phyloP scores from a whole-genome alignment of 2,329 filamentous ascomycete genomes.

The Triangularia setosa region DNA sequence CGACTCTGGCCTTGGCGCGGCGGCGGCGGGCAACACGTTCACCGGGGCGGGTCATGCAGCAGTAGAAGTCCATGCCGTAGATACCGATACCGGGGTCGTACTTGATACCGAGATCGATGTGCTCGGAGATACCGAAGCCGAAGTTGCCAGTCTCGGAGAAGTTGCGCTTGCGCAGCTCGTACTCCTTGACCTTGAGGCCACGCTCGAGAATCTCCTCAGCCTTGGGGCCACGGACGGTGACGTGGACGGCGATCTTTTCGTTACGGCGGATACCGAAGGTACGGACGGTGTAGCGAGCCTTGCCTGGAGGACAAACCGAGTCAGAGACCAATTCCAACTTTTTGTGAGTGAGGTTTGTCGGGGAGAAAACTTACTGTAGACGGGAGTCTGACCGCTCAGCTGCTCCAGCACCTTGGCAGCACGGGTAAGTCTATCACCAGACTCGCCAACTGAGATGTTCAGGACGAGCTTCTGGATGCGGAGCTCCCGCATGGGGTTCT shows the following conservation, averaged over 20 bases:
- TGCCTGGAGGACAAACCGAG: constrained; percentile 58
- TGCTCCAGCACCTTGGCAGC: constrained; percentile 99
- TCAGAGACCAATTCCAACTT: not conserved
- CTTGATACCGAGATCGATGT: constrained; percentile 99
- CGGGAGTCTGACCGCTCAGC: constrained; percentile 97
- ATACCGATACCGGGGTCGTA: constrained; percentile 98
- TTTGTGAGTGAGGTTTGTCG: not conserved
- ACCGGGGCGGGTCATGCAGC: constrained; percentile 99
- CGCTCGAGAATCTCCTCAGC: constrained; percentile 99
- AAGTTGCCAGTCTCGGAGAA: constrained; percentile 99
- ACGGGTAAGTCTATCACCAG: constrained; percentile 99
- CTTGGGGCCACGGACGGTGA: constrained; percentile 95
- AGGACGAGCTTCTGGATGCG: constrained; percentile 99
- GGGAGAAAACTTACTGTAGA: constrained; percentile 76
- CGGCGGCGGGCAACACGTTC: constrained; percentile 96
- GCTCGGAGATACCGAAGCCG: constrained; percentile 99
- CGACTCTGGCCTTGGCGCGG: constrained; percentile 82
- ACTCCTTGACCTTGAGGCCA: constrained; percentile 99
- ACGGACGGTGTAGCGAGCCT: constrained; percentile 99
- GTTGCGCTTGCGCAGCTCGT: constrained; percentile 99
- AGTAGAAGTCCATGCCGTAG: constrained; percentile 99
- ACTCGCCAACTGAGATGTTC: constrained; percentile 99
- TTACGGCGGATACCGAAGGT: constrained; percentile 99
- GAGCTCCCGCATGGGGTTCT: constrained; percentile 99
- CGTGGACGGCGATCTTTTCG: constrained; percentile 99